A percentile compares a stretch with the other conserved stretches of the same genome.
These are phyloP conservation scores for Saturnispora serradocipensis DNA, from an alignment of 805 yeast genomes.

Conservation along the genomic window DNA sequence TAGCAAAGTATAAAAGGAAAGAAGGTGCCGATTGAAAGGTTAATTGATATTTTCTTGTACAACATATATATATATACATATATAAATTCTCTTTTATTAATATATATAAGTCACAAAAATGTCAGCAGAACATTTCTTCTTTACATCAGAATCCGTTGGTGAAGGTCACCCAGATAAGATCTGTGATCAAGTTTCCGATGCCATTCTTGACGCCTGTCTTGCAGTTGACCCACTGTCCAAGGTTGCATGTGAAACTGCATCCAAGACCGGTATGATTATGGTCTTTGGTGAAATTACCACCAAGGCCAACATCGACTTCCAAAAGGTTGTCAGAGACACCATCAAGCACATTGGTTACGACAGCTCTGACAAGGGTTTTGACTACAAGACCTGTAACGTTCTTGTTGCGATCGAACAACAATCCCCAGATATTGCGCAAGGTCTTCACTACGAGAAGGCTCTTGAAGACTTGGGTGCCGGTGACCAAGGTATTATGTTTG, in stretches of 20 bases:
- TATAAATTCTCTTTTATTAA: not conserved
- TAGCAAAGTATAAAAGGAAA: not conserved
- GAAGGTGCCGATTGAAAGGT: not conserved
- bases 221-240: slow-evolving; percentile 93
- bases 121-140: slow-evolving; percentile 26
- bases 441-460: slow-evolving; percentile 93
- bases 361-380: slow-evolving; percentile 91
- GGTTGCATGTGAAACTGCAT: slow-evolving; percentile 99
- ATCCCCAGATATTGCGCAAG: slow-evolving; percentile 98
- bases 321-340: slow-evolving; percentile 95
- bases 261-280: slow-evolving; percentile 99
- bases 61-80: not conserved
- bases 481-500: slow-evolving; percentile 99
- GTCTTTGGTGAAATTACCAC: slow-evolving; percentile 99
- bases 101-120: slow-evolving; percentile 3
- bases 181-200: slow-evolving; percentile 99
- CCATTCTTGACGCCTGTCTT: slow-evolving; percentile 95
- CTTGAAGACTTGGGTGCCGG: slow-evolving; percentile 98
- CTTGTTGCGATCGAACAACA: slow-evolving; percentile 99
- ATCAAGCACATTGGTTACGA: slow-evolving; percentile 98
- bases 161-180: slow-evolving; percentile 94
- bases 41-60: not conserved
- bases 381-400: slow-evolving; percentile 98
- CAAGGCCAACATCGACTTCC: slow-evolving; percentile 90
- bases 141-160: slow-evolving; percentile 77